Conservation (phyloP, 176 grass and related monocot species). For the Tillandsia leiboldiana region DNA sequence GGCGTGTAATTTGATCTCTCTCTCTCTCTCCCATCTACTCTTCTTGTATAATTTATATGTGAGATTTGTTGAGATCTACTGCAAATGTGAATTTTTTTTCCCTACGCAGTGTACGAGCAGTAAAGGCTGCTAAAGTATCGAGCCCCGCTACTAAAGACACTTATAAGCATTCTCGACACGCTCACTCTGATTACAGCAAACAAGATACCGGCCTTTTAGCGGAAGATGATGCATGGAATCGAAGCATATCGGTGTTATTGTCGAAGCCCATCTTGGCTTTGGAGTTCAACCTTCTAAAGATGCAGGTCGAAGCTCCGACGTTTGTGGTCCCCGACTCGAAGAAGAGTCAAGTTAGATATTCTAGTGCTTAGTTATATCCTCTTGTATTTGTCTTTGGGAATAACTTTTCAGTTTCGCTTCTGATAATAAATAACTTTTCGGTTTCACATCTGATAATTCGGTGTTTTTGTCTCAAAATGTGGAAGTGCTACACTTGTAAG, state of each 20-base stretch:
- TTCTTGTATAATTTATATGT: too few relatives aligned
- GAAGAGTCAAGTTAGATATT: constrained; percentile 41
- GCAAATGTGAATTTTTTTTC: constrained; percentile 17
- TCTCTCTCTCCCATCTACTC: too few relatives aligned
- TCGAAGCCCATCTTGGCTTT: constrained; percentile 75
- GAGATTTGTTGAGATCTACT: background rate
- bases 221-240: constrained; percentile 28
- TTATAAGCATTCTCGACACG: constrained; percentile 17
- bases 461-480: too few relatives aligned
- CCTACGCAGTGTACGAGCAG: constrained; percentile 45
- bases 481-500: too few relatives aligned
- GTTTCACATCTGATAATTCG: too few relatives aligned
- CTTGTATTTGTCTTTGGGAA: too few relatives aligned
- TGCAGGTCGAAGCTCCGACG: constrained; percentile 67
- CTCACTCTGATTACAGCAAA: background rate
- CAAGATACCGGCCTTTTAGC: background rate
- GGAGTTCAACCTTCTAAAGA: constrained; percentile 70
- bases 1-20: too few relatives aligned
- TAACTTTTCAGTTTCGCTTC: too few relatives aligned
- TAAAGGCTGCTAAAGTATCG: constrained; percentile 57
- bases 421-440: too few relatives aligned
- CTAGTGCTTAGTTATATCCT: constrained; percentile 18
- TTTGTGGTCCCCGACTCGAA: constrained; percentile 23
- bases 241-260: constrained; percentile 54
- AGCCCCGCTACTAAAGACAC: constrained; percentile 20